These are phyloP conservation scores for Silybum marianum DNA, from an alignment of 129 eudicot species.

Conservation along the genomic window DNA sequence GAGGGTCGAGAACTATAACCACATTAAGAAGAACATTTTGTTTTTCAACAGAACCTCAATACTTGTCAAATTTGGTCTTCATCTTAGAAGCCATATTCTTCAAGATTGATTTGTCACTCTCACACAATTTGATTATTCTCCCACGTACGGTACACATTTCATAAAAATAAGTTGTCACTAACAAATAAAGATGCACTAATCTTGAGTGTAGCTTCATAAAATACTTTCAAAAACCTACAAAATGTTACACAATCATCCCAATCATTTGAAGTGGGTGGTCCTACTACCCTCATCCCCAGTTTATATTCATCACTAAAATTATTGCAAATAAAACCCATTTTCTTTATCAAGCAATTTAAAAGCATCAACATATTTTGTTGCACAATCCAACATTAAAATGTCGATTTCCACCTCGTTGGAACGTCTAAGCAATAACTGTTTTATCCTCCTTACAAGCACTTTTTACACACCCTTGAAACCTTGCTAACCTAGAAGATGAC, in stretches of 20 bases:
- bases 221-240: background rate
- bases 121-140: background rate
- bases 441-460: background rate
- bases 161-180: background rate
- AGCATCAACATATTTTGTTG: background rate
- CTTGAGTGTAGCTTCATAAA: background rate
- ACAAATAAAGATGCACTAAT: no score
- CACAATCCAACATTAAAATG: background rate
- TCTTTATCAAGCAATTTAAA: background rate
- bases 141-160: background rate
- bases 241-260: background rate
- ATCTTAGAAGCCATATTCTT: background rate
- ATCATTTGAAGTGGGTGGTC: conserved; percentile 1
- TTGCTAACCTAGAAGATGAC: background rate
- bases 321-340: background rate
- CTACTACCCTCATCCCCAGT: background rate
- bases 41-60: background rate
- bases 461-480: background rate
- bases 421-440: background rate
- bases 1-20: background rate
- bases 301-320: background rate
- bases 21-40: background rate
- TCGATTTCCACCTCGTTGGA: background rate
- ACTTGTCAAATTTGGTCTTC: background rate
- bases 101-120: background rate